Conservation (phyloP, 2,329 filamentous ascomycete genomes). For the Mycosphaerella arachidis region DNA sequence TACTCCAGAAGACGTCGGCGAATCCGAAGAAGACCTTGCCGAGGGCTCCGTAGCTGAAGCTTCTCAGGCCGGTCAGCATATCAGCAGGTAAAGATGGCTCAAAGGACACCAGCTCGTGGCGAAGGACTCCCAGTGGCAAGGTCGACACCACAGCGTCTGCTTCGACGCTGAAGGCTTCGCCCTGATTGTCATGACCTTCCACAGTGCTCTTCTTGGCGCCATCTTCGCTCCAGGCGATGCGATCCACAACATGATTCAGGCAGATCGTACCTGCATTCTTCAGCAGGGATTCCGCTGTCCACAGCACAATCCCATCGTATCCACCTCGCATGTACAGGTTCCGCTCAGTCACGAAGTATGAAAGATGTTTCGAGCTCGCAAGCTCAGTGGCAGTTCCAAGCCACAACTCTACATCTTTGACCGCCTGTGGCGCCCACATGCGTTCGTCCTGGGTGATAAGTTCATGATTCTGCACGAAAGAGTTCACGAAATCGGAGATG, state of each 20-base stretch:
- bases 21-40: constrained; percentile 45
- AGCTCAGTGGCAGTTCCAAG: constrained; percentile 41
- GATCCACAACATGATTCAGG: constrained; percentile 38
- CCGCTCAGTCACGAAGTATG: constrained; percentile 42
- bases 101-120: constrained; percentile 39
- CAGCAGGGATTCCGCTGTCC: constrained; percentile 37
- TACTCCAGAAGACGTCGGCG: constrained; percentile 42
- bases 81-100: constrained; percentile 36
- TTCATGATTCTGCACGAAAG: constrained; percentile 40
- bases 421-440: constrained; percentile 42
- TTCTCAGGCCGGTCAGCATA: constrained; percentile 36
- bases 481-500: constrained; percentile 39
- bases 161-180: constrained; percentile 25
- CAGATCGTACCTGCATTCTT: constrained; percentile 33
- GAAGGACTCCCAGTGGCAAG: constrained; percentile 38
- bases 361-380: constrained; percentile 41
- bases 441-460: constrained; percentile 41
- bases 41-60: constrained; percentile 40
- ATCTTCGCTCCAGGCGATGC: constrained; percentile 37
- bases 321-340: constrained; percentile 46
- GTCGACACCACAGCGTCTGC: constrained; percentile 41
- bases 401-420: constrained; percentile 43
- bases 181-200: constrained; percentile 24
- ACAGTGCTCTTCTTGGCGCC: constrained; percentile 24
- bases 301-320: constrained; percentile 43